Base-by-base conservation (phyloP, 495 filamentous ascomycete species). In the Neurospora hispaniola region DNA sequence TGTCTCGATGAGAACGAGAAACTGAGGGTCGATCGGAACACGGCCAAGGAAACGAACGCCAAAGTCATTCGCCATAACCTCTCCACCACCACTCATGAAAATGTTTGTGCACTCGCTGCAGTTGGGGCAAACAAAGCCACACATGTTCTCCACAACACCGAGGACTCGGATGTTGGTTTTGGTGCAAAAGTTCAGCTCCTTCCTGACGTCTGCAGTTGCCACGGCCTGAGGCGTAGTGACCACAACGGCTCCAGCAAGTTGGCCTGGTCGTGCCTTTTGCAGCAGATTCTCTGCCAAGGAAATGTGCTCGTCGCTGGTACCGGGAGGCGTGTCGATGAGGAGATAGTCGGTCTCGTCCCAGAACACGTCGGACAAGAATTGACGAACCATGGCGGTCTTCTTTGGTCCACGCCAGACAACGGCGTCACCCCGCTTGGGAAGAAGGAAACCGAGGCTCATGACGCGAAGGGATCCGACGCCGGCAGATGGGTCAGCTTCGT, bases 331-430 rank as follows among this genome's bases (percentile, higher is more conserved):
- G 83, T 99, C 96, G 75, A 99, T 91, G 70, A 99, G 87, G 11
- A 99, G 86, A 81, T 93, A 97, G 80, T 97, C 94, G 41, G 94
- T 87, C 12, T 88, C 85, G 41, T 90, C 92, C 96, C 96, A 99
- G n/a, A 90, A 87, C 7, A 97, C 95, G 79, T 97, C 94, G 1
- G 91, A 89, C 35, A 98, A 84, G 78, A 99, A 98, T 78, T 99
- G 96, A 41, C 93, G 90, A 54, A 99, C 94, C 96, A 99, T 98
- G 40, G 96, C 96, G 10, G 96, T 99, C 83, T 99, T 99, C 83
- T 99, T 99, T 1, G 96, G 96, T 0, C 96, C 96, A 68, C 96
- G 90, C 96, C 96, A 99, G 72, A 99, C 93, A 1, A 99, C 94
- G 4, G 94, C 94, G 76, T 97, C 94, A 74, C 90, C 91, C 76